Evolutionary conservation across 2,329 filamentous ascomycete species (phyloP).

Genomic region (Sclerotinia glacialis): DNA sequence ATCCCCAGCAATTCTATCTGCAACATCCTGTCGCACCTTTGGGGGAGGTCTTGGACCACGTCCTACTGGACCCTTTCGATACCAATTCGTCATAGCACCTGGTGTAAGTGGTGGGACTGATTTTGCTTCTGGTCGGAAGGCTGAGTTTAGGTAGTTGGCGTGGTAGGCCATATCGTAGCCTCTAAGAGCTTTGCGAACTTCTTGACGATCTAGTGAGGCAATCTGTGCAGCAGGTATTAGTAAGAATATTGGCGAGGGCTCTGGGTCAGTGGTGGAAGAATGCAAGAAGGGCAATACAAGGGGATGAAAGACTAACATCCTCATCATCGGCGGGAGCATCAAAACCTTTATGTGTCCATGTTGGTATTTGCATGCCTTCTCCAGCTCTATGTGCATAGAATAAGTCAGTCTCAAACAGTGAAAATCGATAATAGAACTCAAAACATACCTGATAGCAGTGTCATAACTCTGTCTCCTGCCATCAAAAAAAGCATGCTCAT

Average conservation of each 20-base stretch:
- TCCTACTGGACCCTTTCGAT: slow-evolving; percentile 7
- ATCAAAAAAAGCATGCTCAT: not conserved
- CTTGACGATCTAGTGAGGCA: not conserved
- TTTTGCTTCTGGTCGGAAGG: not conserved
- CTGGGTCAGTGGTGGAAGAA: not conserved
- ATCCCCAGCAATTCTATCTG: not conserved
- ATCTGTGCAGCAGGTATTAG: not conserved
- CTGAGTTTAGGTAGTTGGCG: not conserved
- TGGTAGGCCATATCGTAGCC: slow-evolving; percentile 2
- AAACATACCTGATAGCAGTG: not conserved
- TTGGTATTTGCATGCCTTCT: not conserved
- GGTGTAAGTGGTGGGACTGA: not conserved
- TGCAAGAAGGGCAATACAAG: not conserved
- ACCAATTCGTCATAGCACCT: slow-evolving; percentile 7
- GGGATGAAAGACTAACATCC: not conserved
- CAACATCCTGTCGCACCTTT: not conserved
- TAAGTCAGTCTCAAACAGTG: not conserved
- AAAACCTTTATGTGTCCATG: not conserved
- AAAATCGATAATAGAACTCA: too few species aligned
- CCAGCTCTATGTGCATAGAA: not conserved
- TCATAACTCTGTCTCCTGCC: not conserved
- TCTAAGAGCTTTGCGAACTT: not conserved
- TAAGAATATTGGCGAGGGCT: not conserved
- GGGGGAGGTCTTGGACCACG: slow-evolving; percentile 1
- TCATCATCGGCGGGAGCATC: not conserved